Base-by-base conservation (phyloP, 768 basidiomycete species). In the Kwoniella shandongensis region DNA sequence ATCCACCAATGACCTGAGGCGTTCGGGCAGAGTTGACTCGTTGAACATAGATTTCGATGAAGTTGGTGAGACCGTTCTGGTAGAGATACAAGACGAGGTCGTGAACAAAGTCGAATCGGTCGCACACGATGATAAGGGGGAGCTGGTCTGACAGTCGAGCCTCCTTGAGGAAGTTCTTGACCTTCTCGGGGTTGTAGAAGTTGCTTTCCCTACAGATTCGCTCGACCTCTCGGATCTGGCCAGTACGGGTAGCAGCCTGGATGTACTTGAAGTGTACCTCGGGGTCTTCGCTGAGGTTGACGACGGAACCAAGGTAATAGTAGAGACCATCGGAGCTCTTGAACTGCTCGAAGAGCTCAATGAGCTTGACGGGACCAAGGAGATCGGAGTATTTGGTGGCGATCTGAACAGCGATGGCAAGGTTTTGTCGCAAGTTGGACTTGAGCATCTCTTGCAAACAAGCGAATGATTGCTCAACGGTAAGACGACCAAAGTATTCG, bases 231-330 rank as follows among this genome's bases (percentile, higher is more conserved):
- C 96, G 88, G 66, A 99, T 92, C 76, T 98, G 96, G 39, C 94
- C 93, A 26, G 96, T 99, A 25, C 94, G 86, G 1, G 92, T 94
- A 5, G 96, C 96, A 25, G 96, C 96, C 73, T 98, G 94, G 72
- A 99, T 97, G 79, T 98, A 98, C 81, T 99, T 98, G 86, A 96
- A 99, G 81, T 97, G 89, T 2, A 99, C 94, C 76, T 99, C 96
- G 4, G 89, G 83, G 77, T 99, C 96, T 75, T 91, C 85, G 75
- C 88, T 91, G 63, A 99, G 83, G 79, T 98, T 99, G 75, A 99
- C 96, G 65, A 99, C 83, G 10, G 94, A 94, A 25, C 96, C 96
- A 42, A 99, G 87, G 76, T 97, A 98, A 79, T 98, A 98, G 81
- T 98, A 99, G 23, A 99, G 84, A 76, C 89, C 96, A 76, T 99